Conservation (phyloP, 2,329 filamentous ascomycete genomes). For the Xylaria sp. region DNA sequence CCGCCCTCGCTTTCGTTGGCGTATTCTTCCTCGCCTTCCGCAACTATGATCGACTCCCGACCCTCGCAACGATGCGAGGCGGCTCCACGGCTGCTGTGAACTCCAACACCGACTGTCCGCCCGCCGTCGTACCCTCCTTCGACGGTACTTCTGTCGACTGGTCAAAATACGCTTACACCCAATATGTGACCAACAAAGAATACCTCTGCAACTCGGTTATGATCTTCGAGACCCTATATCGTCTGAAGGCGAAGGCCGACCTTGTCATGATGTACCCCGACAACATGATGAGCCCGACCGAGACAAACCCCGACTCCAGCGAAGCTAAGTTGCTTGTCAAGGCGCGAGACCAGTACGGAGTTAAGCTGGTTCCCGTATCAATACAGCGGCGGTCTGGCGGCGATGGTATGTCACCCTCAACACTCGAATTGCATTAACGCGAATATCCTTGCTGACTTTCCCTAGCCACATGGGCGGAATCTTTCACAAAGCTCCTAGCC, state of each 20-base stretch:
- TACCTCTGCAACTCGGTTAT: conserved; percentile 64
- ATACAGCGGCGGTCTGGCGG: conserved; percentile 52
- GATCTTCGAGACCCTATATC: conserved; percentile 59
- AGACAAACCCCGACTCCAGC: conserved; percentile 43
- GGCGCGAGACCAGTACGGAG: conserved; percentile 58
- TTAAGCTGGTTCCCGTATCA: conserved; percentile 57
- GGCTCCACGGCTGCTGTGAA: conserved; percentile 28
- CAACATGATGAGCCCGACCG: conserved; percentile 51
- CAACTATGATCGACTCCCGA: conserved; percentile 49
- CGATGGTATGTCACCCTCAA: conserved; percentile 50
- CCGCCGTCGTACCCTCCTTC: conserved; percentile 41
- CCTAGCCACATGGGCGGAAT: conserved; percentile 68
- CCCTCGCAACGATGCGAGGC: conserved; percentile 44
- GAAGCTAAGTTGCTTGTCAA: conserved; percentile 54
- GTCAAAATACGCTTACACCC: conserved; percentile 60
- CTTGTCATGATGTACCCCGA: conserved; percentile 60
- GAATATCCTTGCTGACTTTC: conserved; percentile 20
- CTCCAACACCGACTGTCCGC: conserved; percentile 41
- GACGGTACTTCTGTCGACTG: conserved; percentile 52
- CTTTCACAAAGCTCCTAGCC: conserved; percentile 74
- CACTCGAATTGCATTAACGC: not conserved
- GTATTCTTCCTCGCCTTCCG: conserved; percentile 48
- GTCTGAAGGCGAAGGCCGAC: conserved; percentile 57
- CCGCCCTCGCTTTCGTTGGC: conserved; percentile 42
- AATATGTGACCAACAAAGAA: conserved; percentile 60